Evolutionary conservation across 768 basidiomycete species (phyloP), one percentile per base, ranked within the genome.

Genomic region (Boletales sp.): DNA sequence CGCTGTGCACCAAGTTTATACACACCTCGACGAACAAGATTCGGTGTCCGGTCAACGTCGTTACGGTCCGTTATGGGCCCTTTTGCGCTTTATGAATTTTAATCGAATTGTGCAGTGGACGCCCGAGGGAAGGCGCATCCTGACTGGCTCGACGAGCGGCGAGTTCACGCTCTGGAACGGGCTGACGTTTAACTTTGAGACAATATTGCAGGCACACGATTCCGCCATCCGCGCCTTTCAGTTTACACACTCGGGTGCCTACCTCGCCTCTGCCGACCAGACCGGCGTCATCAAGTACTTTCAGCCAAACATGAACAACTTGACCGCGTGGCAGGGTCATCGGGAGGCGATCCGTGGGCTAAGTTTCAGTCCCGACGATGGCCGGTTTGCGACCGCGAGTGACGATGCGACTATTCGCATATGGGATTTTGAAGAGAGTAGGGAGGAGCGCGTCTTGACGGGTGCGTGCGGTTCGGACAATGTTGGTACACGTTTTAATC

Each of bases 151-250:
- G 11, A 93, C 94, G 18, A 92, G 88, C 54, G 96, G 96, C 41
- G 96, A 98, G 71, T 97, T 99, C 70, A 98, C 95, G 1, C 80
- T 98, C 7, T 98, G 96, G 96, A 99, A 99, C 58, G 95, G 95
- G 25, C 78, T 95, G 19, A 97, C 96, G 0, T 99, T 98, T 83
- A 99, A 98, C 72, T 99, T 98, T 63, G 96, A 99, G 70, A 96
- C 95, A 0, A 97, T 99, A 58, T 81, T 98, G n/a, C 95, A 97
- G 71, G 95, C 94, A 1, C 96, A 99, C 69, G 96, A 99, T 63
- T 86, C 87, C 2, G 89, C 93, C 35, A 90, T 99, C 49, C 92
- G 94, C 35, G 80, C 92, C 0, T 81, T 97, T 66, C 72, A 80
- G 14, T 99, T 94, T 70, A 91, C 91, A 0, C 92, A 96, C 59